Evolutionary conservation across 768 basidiomycete species (phyloP).

Genomic region (Asterophora lycoperdoides): DNA sequence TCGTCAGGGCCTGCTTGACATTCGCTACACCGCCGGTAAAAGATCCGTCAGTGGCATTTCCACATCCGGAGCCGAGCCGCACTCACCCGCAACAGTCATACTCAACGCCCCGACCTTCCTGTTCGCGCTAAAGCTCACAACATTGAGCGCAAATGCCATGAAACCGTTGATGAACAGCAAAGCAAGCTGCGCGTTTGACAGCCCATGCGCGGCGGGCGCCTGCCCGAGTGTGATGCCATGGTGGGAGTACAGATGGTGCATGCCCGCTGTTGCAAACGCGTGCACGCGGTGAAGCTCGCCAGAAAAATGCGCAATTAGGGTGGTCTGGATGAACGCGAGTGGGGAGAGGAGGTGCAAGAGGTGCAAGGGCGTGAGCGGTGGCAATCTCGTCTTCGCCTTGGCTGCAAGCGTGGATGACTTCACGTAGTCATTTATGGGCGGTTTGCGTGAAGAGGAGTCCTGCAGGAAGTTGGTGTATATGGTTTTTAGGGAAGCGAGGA

Average conservation of each 20-base stretch:
- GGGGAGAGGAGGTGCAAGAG: constrained; percentile 89
- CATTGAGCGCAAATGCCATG: constrained; percentile 90
- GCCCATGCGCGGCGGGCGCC: constrained; percentile 37
- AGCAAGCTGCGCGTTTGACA: constrained; percentile 32
- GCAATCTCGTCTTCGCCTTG: constrained; percentile 12
- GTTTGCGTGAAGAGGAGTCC: constrained; percentile 26
- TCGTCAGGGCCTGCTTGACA: constrained; percentile 91
- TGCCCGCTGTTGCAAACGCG: constrained; percentile 19
- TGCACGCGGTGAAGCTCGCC: constrained; percentile 75
- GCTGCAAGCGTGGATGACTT: background rate
- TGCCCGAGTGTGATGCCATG: constrained; percentile 4
- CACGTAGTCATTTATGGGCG: background rate
- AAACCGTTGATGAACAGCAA: constrained; percentile 73
- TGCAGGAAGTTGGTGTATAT: constrained; percentile 84
- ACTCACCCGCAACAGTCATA: constrained; percentile 86
- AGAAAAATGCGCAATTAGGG: constrained; percentile 66
- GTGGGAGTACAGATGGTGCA: background rate
- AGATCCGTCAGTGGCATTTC: background rate
- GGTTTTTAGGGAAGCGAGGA: constrained; percentile 92
- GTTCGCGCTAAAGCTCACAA: constrained; percentile 96
- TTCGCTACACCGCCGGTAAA: constrained; percentile 48
- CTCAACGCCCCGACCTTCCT: constrained; percentile 83
- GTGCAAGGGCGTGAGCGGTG: constrained; percentile 59
- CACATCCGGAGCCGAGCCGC: background rate
- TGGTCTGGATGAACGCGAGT: constrained; percentile 85